A percentile compares a stretch with the other conserved stretches of the same genome.
These are phyloP conservation scores for Hypoxylon lienhwacheense DNA, from an alignment of 495 filamentous ascomycete species.

Conservation along the genomic window DNA sequence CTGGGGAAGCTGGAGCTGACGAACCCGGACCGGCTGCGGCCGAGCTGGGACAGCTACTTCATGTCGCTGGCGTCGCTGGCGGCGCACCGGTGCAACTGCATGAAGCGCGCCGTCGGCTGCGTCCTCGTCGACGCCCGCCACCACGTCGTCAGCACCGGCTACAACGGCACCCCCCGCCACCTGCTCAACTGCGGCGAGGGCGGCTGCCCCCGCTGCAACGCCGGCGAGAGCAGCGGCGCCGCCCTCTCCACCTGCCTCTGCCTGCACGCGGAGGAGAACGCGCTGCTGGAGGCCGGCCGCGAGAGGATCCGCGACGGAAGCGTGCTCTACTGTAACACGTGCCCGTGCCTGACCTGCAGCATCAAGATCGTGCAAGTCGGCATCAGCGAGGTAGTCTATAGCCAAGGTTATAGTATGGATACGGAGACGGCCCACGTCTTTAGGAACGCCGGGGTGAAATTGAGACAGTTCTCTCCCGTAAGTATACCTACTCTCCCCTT, in stretches of 20 bases:
- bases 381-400: slow-evolving; percentile 93
- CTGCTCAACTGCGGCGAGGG: slow-evolving; percentile 90
- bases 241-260: slow-evolving; percentile 86
- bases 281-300: slow-evolving; percentile 87
- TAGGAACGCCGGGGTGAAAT: slow-evolving; percentile 68
- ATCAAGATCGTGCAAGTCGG: slow-evolving; percentile 98
- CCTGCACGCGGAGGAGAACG: slow-evolving; percentile 97
- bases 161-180: slow-evolving; percentile 91
- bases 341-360: slow-evolving; percentile 96
- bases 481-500: slow-evolving; percentile 34
- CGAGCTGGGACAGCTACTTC: slow-evolving; percentile 98
- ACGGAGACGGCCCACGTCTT: slow-evolving; percentile 78
- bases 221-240: slow-evolving; percentile 64
- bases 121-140: slow-evolving; percentile 82
- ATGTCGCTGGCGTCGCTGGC: slow-evolving; percentile 93
- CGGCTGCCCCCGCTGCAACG: slow-evolving; percentile 87
- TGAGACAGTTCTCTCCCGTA: slow-evolving; percentile 84
- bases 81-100: slow-evolving; percentile 90
- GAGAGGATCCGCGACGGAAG: slow-evolving; percentile 78
- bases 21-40: slow-evolving; percentile 76
- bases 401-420: slow-evolving; percentile 92
- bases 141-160: slow-evolving; percentile 92
- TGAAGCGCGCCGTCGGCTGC: slow-evolving; percentile 95
- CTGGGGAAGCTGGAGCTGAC: slow-evolving; percentile 72
- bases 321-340: slow-evolving; percentile 94